Conservation (phyloP, 2,329 filamentous ascomycete genomes). For the Sarocladiaceae sp. region DNA sequence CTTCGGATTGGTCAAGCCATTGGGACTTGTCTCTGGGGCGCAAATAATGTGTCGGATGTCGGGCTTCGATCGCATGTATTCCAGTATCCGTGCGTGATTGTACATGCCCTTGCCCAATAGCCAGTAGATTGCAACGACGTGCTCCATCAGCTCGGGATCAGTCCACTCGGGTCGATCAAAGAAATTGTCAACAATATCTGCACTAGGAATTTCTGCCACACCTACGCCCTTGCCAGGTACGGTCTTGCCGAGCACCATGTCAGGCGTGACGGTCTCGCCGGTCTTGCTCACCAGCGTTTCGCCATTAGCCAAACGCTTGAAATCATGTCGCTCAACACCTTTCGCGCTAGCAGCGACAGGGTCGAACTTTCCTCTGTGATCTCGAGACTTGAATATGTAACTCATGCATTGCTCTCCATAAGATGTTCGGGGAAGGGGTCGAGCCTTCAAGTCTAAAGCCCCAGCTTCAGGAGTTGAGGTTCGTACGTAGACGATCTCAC, state of each 20-base stretch:
- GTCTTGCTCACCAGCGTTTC: conserved; percentile 57
- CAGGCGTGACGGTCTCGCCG: conserved; percentile 70
- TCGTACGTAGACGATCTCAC: background rate
- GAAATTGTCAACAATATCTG: conserved; percentile 66
- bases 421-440: conserved; percentile 60
- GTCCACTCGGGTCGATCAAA: conserved; percentile 70
- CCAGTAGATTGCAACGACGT: conserved; percentile 73
- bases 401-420: conserved; percentile 69
- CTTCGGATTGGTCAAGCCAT: conserved; percentile 68
- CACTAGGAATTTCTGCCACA: conserved; percentile 72
- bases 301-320: conserved; percentile 57
- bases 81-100: conserved; percentile 55
- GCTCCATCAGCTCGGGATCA: conserved; percentile 58
- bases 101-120: conserved; percentile 67
- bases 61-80: conserved; percentile 63
- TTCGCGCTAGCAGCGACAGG: conserved; percentile 58
- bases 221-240: conserved; percentile 70
- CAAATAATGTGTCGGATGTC: conserved; percentile 73
- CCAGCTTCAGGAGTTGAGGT: background rate
- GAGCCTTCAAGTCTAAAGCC: conserved; percentile 19
- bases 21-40: conserved; percentile 68
- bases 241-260: conserved; percentile 74
- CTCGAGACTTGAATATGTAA: conserved; percentile 78
- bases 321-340: conserved; percentile 58
- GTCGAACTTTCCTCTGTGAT: conserved; percentile 78